Evolutionary conservation across 257 asterid genomes (phyloP), one percentile per base, ranked within the genome.

Genomic region (Plantago major): DNA sequence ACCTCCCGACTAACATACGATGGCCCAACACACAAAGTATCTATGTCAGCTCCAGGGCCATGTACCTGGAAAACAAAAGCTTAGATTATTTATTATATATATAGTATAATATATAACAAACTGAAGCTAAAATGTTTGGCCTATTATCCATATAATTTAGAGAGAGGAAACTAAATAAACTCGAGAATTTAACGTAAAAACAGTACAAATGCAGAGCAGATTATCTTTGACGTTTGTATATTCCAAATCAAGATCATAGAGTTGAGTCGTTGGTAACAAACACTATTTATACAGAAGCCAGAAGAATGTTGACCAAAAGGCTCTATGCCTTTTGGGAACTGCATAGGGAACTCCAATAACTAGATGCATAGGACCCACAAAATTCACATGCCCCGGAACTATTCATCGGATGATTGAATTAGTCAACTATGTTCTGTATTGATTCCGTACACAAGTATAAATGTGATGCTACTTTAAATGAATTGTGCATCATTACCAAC

Each of bases 11-110:
- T 79, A 63, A 82, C 76, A 70, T 84, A 82, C 53, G 87, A 75
- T 66, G 93, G 93, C 62, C 93, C 93, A 38, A 84, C 71, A 67
- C 93, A 84, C 68, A 84, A 67, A 30, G 93, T 78, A 69, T 84
- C 93, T 47, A 84, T 80, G 63, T 84, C 93, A 22, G 89, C 74
- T 55, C 84, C 93, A 75, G 93, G 93, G 28, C 93, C 89, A 70
- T 81, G 86, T 42, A 84, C 93, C 93, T 84, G 59, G 38, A 55
- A 51, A 66, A 22, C 42, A 11, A 63, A 52, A 70, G 16, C 18
- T 49, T 8, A n/a, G 38, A 45, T 66, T 42, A 60, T 30, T 22
- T 22, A 22, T 22, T 22, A 22, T 22, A 22, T 22, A 22, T 22
- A 22, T 22, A 22, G n/a, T 22, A 22, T 18, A 52, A 10, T 28